Evolutionary conservation across 805 yeast species (phyloP).

Genomic region (Candida cerambycidarum): DNA sequence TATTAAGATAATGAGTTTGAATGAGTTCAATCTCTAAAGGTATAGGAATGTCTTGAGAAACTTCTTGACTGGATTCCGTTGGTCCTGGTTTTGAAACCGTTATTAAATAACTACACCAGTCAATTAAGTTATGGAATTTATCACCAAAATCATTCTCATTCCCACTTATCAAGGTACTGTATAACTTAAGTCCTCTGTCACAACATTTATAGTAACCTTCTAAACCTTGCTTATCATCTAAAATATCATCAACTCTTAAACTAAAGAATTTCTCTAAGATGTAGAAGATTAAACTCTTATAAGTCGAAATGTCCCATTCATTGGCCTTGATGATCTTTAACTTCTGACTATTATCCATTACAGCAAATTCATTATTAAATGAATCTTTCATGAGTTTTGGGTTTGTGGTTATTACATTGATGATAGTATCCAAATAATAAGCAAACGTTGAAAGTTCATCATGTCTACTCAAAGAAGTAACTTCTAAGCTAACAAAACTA

Average conservation of each 20-base stretch:
- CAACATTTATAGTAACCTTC: slow-evolving; percentile 28
- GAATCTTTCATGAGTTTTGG: slow-evolving; percentile 42
- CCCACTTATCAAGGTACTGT: slow-evolving; percentile 49
- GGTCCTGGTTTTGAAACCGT: not conserved
- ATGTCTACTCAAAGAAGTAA: slow-evolving; percentile 28
- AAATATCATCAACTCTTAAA: slow-evolving; percentile 20
- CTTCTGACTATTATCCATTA: slow-evolving; percentile 47
- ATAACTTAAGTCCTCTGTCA: slow-evolving; percentile 44
- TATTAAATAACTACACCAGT: slow-evolving; percentile 26
- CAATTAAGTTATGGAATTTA: slow-evolving; percentile 43
- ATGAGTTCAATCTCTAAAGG: slow-evolving; percentile 26
- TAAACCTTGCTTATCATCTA: slow-evolving; percentile 19
- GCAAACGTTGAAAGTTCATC: slow-evolving; percentile 66
- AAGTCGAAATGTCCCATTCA: slow-evolving; percentile 56
- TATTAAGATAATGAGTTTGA: slow-evolving; percentile 25
- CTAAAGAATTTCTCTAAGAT: slow-evolving; percentile 48
- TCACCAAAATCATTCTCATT: slow-evolving; percentile 52
- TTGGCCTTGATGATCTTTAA: slow-evolving; percentile 41
- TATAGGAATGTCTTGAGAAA: no score
- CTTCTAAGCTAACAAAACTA: slow-evolving; percentile 31
- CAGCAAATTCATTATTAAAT: slow-evolving; percentile 59
- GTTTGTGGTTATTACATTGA: slow-evolving; percentile 51
- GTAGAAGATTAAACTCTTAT: slow-evolving; percentile 53
- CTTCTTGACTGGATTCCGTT: no score
- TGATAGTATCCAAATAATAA: slow-evolving; percentile 57